Percentiles rank a stretch among this genome's conserved stretches.
These are phyloP conservation scores for Eutrema salsugineum DNA, from an alignment of 441 rosid genomes.

Conservation along the genomic window DNA sequence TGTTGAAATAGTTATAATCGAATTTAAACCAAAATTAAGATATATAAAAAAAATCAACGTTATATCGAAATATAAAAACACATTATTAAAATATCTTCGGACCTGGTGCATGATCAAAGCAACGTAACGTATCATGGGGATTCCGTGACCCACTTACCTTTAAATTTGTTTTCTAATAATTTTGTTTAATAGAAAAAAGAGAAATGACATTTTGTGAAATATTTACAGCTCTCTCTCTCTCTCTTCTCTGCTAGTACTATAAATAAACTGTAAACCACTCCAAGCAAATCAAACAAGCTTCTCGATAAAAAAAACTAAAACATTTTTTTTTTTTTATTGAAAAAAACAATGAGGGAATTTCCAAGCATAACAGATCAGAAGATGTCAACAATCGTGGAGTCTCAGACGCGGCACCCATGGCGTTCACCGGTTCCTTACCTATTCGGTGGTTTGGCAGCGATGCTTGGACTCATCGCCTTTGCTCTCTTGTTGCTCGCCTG, in stretches of 20 bases:
- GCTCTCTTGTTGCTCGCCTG: conserved; percentile 85
- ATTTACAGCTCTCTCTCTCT: background rate
- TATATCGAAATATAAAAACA: background rate
- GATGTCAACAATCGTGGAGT: conserved; percentile 15
- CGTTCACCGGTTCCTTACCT: conserved; percentile 92
- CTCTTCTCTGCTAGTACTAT: conserved; percentile 8
- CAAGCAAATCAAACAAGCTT: conserved; percentile 14
- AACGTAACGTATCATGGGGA: conserved; percentile 32
- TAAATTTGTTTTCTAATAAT: background rate
- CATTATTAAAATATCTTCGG: conserved; percentile 3
- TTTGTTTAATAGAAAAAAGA: background rate
- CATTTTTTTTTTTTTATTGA: background rate
- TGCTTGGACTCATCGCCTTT: conserved; percentile 87
- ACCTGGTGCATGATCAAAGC: conserved; percentile 22
- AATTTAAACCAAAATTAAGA: no score
- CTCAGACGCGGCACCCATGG: conserved; percentile 48
- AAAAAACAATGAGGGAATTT: conserved; percentile 24
- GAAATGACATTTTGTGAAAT: conserved; percentile 10
- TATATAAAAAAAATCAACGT: background rate
- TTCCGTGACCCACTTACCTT: conserved; percentile 34
- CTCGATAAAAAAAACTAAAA: background rate
- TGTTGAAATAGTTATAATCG: background rate
- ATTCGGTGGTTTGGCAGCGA: conserved; percentile 90
- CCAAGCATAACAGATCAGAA: conserved; percentile 33
- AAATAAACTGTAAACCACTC: conserved; percentile 19